Conservation (phyloP, 1,284 basidiomycete species). For the Cutaneotrichosporon sp. region DNA sequence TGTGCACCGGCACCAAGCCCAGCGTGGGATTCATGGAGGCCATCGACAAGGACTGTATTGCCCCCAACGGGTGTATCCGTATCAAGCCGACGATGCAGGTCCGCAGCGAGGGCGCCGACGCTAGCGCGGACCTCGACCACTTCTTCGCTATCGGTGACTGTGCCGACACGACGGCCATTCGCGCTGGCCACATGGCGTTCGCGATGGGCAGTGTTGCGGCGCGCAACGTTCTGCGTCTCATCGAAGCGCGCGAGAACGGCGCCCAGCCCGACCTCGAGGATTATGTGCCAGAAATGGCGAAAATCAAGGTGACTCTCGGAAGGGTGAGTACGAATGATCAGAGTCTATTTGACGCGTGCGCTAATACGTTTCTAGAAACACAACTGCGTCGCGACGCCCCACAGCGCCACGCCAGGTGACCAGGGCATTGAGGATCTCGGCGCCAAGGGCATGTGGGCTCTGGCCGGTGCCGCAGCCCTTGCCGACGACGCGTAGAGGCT, state of each 20-base stretch:
- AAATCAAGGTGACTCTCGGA: conserved; percentile 66
- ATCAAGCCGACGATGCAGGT: conserved; percentile 60
- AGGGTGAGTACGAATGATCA: conserved; percentile 34
- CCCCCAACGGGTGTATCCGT: conserved; percentile 52
- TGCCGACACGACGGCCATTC: conserved; percentile 49
- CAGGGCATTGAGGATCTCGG: conserved; percentile 53
- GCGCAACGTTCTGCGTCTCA: conserved; percentile 44
- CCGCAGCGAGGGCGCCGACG: background rate
- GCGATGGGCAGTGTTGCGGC: conserved; percentile 52
- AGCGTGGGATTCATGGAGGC: conserved; percentile 58
- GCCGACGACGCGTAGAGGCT: conserved; percentile 5
- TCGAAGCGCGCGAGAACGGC: conserved; percentile 23
- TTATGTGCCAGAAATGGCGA: conserved; percentile 54
- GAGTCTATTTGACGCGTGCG: background rate
- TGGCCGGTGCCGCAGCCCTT: conserved; percentile 7
- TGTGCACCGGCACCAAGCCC: conserved; percentile 70
- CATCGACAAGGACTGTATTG: conserved; percentile 38
- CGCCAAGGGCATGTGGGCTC: conserved; percentile 51
- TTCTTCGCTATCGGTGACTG: conserved; percentile 50
- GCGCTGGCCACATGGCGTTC: conserved; percentile 64
- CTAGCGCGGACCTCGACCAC: conserved; percentile 18
- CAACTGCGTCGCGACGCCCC: conserved; percentile 52
- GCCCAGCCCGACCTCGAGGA: conserved; percentile 50
- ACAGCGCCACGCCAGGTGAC: conserved; percentile 50
- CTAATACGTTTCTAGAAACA: too few relatives aligned